Evolutionary conservation across 176 grass and related monocot species (phyloP).

Genomic region (Coix lacrymajobi): DNA sequence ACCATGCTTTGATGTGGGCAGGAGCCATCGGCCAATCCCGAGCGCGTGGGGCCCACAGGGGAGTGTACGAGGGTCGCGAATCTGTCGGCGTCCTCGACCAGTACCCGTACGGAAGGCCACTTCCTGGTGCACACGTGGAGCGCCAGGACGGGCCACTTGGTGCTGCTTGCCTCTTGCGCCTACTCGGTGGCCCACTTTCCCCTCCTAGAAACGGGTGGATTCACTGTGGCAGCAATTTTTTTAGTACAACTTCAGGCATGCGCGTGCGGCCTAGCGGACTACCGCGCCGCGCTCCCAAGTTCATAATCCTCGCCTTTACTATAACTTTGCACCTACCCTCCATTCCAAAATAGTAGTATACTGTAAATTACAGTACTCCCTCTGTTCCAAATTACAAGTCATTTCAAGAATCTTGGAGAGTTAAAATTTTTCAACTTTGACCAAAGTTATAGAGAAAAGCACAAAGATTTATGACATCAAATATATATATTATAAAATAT

Average conservation of each 20-base stretch:
- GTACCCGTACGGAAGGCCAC: slow-evolving; percentile 21
- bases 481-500: too few relatives aligned
- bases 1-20: not conserved
- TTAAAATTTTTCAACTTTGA: too few relatives aligned
- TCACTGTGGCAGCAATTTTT: not conserved
- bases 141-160: not conserved
- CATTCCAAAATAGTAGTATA: too few relatives aligned
- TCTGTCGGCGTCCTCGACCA: slow-evolving; percentile 34
- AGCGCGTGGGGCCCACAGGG: not conserved
- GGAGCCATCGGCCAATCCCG: not conserved
- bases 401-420: too few relatives aligned
- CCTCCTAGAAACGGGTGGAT: not conserved
- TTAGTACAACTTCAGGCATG: not conserved
- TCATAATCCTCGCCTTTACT: too few relatives aligned
- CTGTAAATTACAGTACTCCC: too few relatives aligned
- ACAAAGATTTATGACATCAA: too few relatives aligned
- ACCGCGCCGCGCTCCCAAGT: too few relatives aligned
- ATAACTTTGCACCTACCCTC: too few relatives aligned
- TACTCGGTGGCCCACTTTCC: not conserved
- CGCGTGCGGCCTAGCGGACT: too few relatives aligned
- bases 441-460: too few relatives aligned
- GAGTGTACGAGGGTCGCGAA: slow-evolving; percentile 47
- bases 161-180: not conserved
- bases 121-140: not conserved
- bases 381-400: too few relatives aligned